These are phyloP conservation scores for Scolecobasidium constrictum DNA, from an alignment of 2,329 filamentous ascomycete genomes.

Conservation along the genomic window DNA sequence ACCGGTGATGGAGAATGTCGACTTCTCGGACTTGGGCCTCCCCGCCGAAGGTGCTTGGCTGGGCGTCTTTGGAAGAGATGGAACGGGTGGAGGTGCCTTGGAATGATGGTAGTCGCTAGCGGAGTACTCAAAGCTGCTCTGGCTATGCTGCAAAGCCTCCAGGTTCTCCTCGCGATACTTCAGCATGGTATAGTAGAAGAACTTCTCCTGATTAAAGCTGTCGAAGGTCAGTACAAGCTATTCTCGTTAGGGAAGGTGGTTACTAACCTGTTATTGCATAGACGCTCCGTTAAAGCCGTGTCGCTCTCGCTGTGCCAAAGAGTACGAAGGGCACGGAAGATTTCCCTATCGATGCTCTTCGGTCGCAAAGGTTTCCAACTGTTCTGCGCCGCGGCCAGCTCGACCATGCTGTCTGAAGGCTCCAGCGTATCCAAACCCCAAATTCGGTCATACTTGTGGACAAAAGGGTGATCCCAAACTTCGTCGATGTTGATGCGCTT, in stretches of 20 bases:
- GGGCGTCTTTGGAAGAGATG: constrained; percentile 20
- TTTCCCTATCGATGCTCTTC: constrained; percentile 66
- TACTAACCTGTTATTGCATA: constrained; percentile 40
- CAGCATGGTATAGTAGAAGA: constrained; percentile 79
- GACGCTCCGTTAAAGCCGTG: constrained; percentile 55
- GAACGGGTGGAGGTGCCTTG: constrained; percentile 15
- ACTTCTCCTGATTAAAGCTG: constrained; percentile 79
- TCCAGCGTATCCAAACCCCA: constrained; percentile 55
- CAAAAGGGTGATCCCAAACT: constrained; percentile 80
- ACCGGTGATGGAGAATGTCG: constrained; percentile 46
- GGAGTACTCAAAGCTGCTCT: constrained; percentile 60
- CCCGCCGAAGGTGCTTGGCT: constrained; percentile 21
- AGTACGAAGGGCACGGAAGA: constrained; percentile 76
- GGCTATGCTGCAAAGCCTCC: constrained; percentile 70
- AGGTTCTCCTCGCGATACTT: constrained; percentile 75
- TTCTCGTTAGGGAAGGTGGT: neutral
- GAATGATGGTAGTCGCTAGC: constrained; percentile 86
- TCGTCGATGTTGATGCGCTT: constrained; percentile 67
- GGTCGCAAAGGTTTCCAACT: constrained; percentile 51
- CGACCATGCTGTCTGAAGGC: constrained; percentile 38
- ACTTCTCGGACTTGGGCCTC: constrained; percentile 29
- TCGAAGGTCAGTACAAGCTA: neutral
- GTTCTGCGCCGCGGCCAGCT: constrained; percentile 44
- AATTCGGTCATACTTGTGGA: constrained; percentile 66
- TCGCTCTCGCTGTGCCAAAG: constrained; percentile 83